Evolutionary conservation across 495 filamentous ascomycete genomes (phyloP).

Genomic region (Hyphodiscus hymeniophilus): DNA sequence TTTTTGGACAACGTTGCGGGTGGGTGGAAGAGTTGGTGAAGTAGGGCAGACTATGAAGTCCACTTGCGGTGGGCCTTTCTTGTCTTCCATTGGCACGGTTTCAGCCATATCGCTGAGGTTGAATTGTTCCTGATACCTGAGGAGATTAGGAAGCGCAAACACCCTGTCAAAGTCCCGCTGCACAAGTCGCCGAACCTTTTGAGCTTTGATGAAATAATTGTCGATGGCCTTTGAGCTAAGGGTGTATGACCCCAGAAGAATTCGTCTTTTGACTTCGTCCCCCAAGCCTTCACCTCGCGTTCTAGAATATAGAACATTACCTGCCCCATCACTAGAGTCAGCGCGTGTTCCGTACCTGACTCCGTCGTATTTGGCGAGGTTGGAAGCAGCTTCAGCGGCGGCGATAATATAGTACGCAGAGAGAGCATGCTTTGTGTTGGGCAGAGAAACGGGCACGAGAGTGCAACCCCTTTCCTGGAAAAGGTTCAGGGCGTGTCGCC

Average conservation of each 20-base stretch:
- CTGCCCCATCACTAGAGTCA: constrained; percentile 12
- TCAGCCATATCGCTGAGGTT: constrained; percentile 39
- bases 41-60: constrained; percentile 89
- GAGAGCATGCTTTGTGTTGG: constrained; percentile 74
- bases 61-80: constrained; percentile 47
- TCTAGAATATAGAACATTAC: constrained; percentile 59
- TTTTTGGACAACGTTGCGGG: constrained; percentile 26
- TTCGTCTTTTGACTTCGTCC: constrained; percentile 73
- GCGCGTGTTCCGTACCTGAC: constrained; percentile 67
- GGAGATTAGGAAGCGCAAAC: constrained; percentile 60
- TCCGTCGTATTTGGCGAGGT: constrained; percentile 96
- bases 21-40: constrained; percentile 68
- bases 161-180: constrained; percentile 75
- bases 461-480: constrained; percentile 57
- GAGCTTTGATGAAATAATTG: constrained; percentile 94
- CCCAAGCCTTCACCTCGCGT: constrained; percentile 72
- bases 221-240: constrained; percentile 86
- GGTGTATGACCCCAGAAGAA: constrained; percentile 83
- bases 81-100: constrained; percentile 30
- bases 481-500: constrained; percentile 48
- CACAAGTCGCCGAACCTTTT: constrained; percentile 77
- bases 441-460: constrained; percentile 70
- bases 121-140: constrained; percentile 34
- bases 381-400: constrained; percentile 90
- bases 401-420: constrained; percentile 94